Evolutionary conservation across 2,329 filamentous ascomycete species (phyloP).

Genomic region (Penicillium expansum): DNA sequence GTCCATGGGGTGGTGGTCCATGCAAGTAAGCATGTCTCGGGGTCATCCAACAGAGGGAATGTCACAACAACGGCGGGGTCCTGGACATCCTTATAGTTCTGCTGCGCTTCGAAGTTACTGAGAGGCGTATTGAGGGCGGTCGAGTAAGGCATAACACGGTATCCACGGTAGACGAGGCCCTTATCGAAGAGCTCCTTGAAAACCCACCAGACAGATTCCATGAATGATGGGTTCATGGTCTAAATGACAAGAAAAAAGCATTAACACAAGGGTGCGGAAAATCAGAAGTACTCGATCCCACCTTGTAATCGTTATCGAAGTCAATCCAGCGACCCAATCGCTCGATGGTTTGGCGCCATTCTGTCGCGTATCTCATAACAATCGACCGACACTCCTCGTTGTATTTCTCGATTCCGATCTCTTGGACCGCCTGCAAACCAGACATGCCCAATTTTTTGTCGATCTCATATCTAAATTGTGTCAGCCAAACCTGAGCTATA

Average conservation of each 20-base stretch:
- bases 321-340: conserved; percentile 93
- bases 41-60: conserved; percentile 77
- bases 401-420: conserved; percentile 84
- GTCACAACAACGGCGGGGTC: conserved; percentile 87
- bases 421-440: conserved; percentile 79
- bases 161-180: conserved; percentile 81
- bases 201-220: conserved; percentile 97
- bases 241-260: conserved; percentile 31
- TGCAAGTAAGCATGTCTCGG: conserved; percentile 71
- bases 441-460: conserved; percentile 93
- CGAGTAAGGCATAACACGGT: conserved; percentile 92
- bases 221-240: conserved; percentile 93
- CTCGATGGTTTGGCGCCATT: conserved; percentile 87
- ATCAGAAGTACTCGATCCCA: conserved; percentile 28
- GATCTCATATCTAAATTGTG: conserved; percentile 66
- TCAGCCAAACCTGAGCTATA: neutral
- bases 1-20: conserved; percentile 94
- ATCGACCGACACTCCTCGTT: conserved; percentile 89
- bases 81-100: conserved; percentile 91
- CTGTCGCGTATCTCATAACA: conserved; percentile 83
- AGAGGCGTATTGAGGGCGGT: conserved; percentile 85
- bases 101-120: conserved; percentile 89
- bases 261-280: conserved; percentile 4
- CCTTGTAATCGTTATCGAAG: conserved; percentile 97
- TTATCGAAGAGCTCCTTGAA: conserved; percentile 93